Evolutionary conservation across 106 monocot genomes (phyloP), one percentile per base, ranked within the genome.

Genomic region (Dendrobium chrysotoxum): DNA sequence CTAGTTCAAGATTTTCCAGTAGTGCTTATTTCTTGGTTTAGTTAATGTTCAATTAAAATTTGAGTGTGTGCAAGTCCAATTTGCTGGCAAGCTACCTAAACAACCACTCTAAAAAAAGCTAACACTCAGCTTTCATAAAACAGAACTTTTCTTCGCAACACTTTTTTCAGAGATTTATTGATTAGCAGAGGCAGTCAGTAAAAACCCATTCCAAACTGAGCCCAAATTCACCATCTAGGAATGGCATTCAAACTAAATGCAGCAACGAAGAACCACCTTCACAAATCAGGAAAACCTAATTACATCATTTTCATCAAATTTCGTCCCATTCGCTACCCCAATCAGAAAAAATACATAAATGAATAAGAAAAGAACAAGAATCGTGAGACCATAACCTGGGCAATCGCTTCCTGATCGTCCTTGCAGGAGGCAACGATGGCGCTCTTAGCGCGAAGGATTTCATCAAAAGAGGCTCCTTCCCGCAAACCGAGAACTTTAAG

Each of bases 361-460:
- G 11, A 13, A 26, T 15, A 46, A 11, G 3, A 76, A 76, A 76
- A 10, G 18, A 76, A 28, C 18, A 45, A 15, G 12, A 76, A 76
- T 3, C 50, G 8, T 4, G 23, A 26, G 47, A 76, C 50, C 40
- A 35, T 25, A 45, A 99, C 99, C 93, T 90, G 84, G 39, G 93
- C 91, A 39, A 88, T 81, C 39, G 93, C 85, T 31, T 91, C 87
- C 79, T 79, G 87, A 72, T 99, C 95, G 26, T 87, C 99, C 88
- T 91, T 90, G 78, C 89, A 95, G 53, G 92, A 76, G 4, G 89
- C 95, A 21, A 88, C 20, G 66, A 88, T 75, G 41, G 82, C 79
- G 68, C 90, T 95, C 91, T 93, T 99, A 23, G 99, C 99, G 18
- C 93, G 79, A 28, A 99, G 82, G 73, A 99, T 90, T n/a, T 99